Base-by-base conservation (phyloP, 306 rosid species). In the Pyrus pyrifolia region DNA sequence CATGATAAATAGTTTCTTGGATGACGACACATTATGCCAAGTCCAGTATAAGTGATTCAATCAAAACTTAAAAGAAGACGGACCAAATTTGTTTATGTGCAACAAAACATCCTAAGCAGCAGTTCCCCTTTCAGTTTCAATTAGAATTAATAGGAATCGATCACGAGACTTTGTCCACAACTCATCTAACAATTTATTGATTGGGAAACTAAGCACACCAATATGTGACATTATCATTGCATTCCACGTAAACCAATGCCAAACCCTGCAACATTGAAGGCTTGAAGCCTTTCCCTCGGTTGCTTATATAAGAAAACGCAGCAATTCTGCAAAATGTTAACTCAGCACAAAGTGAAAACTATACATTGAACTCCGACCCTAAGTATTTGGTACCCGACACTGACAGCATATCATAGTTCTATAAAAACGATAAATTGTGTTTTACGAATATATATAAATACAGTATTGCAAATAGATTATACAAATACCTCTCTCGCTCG, bases 401-500 rank as follows among this genome's bases (percentile, higher is more conserved):
- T 51, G 22, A 40, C 30, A 79, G 21, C 25, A n/a, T 58, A 14
- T 35, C 38, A 30, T 13, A 77, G 22, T 13, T 66, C 51, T 27
- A 33, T 12, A 68, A 58, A 58, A 42, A 66, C 11, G 58, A 55
- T 4, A 68, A 13, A 22, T 60, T 42, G 7, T 11, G 6, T 5
- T 58, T 8, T 15, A 35, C 4, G 27, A 31, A 17, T 46, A 71
- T 46, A 71, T 5, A 23, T 19, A 14, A 49, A 14, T 49, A 49
- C 15, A 49, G 55, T 49, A 60, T 70, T 46, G 21, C 76, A 42
- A 76, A 79, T 42, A 64, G 29, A 73, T 40, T 60, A 70, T 61
- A 78, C 10, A 73, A 33, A 59, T 89, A 93, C 98, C 98, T 87
- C 55, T 87, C 91, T 88, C 38, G 81, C 79, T 65, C 44, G 85